Conservation (phyloP, 2,329 filamentous ascomycete genomes). For the Blastomyces gilchristii region DNA sequence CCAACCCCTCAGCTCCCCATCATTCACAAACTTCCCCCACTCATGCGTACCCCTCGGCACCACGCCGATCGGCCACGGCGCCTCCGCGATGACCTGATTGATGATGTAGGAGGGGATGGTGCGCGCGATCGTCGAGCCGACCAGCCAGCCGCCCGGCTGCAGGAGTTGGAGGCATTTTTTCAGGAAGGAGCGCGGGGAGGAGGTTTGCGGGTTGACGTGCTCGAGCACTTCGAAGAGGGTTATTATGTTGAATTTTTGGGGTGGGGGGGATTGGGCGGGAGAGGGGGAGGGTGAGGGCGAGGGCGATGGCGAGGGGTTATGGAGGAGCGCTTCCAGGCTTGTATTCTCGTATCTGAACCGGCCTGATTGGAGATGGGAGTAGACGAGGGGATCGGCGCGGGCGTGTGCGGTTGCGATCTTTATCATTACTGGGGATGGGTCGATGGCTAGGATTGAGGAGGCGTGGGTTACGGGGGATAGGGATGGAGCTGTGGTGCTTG, state of each 20-base stretch:
- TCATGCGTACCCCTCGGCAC: constrained; percentile 92
- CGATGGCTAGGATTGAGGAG: constrained; percentile 36
- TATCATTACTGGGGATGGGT: constrained; percentile 36
- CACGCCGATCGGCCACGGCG: constrained; percentile 56
- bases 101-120: constrained; percentile 84
- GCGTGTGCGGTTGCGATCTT: constrained; percentile 65
- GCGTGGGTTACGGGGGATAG: constrained; percentile 29
- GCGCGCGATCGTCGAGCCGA: constrained; percentile 84
- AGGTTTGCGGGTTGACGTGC: constrained; percentile 60
- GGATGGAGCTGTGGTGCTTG: constrained; percentile 4
- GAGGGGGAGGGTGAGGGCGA: background rate
- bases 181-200: constrained; percentile 62
- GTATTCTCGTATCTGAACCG: constrained; percentile 61
- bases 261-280: background rate
- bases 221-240: constrained; percentile 90
- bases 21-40: constrained; percentile 90
- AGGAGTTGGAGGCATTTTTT: constrained; percentile 52
- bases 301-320: background rate
- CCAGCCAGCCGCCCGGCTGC: constrained; percentile 82
- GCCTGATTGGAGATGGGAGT: constrained; percentile 41
- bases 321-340: constrained; percentile 55
- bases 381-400: constrained; percentile 59
- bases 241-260: constrained; percentile 59
- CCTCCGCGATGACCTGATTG: constrained; percentile 86
- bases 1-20: constrained; percentile 39